phyloP scores from a whole-genome alignment of 176 grass and related monocot genomes.

The Raddia guianensis region DNA sequence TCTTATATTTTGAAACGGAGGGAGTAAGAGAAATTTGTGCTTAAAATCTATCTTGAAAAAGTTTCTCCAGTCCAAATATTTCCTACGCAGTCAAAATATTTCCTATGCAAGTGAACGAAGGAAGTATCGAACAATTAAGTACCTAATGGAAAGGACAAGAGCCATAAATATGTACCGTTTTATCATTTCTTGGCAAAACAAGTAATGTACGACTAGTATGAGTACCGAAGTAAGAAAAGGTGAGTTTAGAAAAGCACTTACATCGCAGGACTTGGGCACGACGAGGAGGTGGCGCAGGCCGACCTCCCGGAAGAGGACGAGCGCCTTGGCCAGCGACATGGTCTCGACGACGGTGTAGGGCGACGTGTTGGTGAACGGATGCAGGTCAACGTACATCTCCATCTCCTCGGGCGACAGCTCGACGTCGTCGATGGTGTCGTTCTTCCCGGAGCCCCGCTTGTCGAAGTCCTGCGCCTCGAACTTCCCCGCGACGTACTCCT shows the following conservation, averaged over 20 bases:
- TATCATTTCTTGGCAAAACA: background rate
- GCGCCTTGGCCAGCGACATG: conserved; percentile 95
- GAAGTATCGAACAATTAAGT: too few species aligned
- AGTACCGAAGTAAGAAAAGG: too few species aligned
- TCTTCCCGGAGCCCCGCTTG: conserved; percentile 85
- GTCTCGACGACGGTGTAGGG: conserved; percentile 95
- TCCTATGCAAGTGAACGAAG: too few species aligned
- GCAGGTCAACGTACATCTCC: conserved; percentile 95
- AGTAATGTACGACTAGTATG: background rate
- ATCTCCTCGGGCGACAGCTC: conserved; percentile 78
- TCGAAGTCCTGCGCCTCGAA: conserved; percentile 82
- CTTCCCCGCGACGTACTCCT: conserved; percentile 35
- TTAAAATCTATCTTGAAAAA: too few species aligned
- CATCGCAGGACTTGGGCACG: conserved; percentile 77
- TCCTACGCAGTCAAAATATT: too few species aligned
- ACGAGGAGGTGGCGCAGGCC: conserved; percentile 87
- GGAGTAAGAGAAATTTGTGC: too few species aligned
- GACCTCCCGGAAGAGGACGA: conserved; percentile 90
- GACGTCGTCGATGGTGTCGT: conserved; percentile 58
- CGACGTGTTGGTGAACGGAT: conserved; percentile 90
- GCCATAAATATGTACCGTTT: background rate
- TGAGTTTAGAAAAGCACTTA: conserved; percentile 43
- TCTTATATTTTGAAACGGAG: too few species aligned
- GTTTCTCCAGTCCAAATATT: too few species aligned
- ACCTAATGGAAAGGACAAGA: too few species aligned